Evolutionary conservation across 148 eudicot genomes (phyloP).

Genomic region (Gaultheria prostrata): DNA sequence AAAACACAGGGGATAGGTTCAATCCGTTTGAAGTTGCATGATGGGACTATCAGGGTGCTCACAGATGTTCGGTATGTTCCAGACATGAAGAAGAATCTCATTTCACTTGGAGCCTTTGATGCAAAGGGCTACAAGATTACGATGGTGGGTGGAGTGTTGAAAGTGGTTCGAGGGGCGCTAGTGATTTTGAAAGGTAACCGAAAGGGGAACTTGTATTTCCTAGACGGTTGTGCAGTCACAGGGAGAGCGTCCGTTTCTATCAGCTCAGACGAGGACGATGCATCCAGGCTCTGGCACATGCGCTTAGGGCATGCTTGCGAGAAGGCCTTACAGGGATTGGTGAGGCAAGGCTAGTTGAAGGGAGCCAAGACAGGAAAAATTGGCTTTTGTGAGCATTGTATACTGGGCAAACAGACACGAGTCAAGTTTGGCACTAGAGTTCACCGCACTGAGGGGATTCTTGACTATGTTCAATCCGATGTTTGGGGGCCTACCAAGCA

Average conservation of each 20-base stretch:
- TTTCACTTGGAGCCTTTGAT: slow-evolving; percentile 9
- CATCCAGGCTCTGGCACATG: neutral
- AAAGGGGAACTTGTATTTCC: neutral
- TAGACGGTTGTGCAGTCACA: neutral
- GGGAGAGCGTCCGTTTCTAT: neutral
- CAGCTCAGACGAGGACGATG: neutral
- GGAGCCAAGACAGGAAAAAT: too few species aligned
- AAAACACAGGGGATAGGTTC: neutral
- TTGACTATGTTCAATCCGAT: neutral
- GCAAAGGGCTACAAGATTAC: neutral
- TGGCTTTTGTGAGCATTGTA: neutral
- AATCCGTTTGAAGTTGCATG: neutral
- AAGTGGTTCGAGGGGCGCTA: neutral
- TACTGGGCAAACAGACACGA: neutral
- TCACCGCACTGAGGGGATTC: neutral
- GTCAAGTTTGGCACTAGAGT: neutral
- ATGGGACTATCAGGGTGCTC: neutral
- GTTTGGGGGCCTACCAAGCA: neutral
- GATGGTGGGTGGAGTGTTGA: neutral
- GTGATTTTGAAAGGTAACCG: neutral
- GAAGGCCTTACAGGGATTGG: neutral
- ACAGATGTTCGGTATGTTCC: neutral
- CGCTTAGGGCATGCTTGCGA: neutral
- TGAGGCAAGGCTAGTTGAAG: neutral
- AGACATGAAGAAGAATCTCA: slow-evolving; percentile 3